Base-by-base conservation (phyloP, 345 rosid species). In the rapeseed (Brassica napus) region DNA sequence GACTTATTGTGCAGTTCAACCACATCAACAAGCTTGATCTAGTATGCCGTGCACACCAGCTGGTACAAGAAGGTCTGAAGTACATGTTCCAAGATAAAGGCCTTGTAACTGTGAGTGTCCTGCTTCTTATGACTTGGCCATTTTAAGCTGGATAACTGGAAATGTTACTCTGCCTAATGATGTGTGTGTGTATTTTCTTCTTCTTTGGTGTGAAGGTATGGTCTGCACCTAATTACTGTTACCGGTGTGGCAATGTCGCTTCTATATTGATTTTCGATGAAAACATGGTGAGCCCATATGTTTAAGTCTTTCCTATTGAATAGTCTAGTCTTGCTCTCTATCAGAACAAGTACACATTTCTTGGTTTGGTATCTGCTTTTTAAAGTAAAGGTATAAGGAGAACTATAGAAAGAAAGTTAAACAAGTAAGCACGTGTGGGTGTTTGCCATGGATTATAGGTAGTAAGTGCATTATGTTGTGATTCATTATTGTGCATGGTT, bases 51-150 rank as follows among this genome's bases (percentile, higher is more conserved):
- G 99, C 99, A 2, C 99, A 95, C 87, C 99, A 93, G 82, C 97
- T 95, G 76, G 99, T 95, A 62, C 99, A 95, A 90, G 99, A 95
- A 88, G 99, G 99, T 75, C 98, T 95, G 35, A 95, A 95, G 81
- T 95, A 93, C 85, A 95, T 95, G 99, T 95, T 95, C 86, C 96
- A 91, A 84, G 99, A 95, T 84, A 95, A 93, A 86, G 99, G 99
- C 90, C 90, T 95, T 76, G 99, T 95, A 61, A 95, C 99, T 73
- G 99, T 95, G 81, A 84, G 88, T 81, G 69, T 61, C 61, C 61
- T 39, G 67, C 73, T 39, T 71, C 77, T 58, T 63, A 26, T 68
- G 58, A 16, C 49, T 2, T 12, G 16, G 5, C 39, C 3, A 10
- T 35, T 72, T 6, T 49, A 49, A 21, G 23, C 24, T 71, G 24